Conservation (phyloP, 805 yeast genomes). For the Starmerella apicola region DNA sequence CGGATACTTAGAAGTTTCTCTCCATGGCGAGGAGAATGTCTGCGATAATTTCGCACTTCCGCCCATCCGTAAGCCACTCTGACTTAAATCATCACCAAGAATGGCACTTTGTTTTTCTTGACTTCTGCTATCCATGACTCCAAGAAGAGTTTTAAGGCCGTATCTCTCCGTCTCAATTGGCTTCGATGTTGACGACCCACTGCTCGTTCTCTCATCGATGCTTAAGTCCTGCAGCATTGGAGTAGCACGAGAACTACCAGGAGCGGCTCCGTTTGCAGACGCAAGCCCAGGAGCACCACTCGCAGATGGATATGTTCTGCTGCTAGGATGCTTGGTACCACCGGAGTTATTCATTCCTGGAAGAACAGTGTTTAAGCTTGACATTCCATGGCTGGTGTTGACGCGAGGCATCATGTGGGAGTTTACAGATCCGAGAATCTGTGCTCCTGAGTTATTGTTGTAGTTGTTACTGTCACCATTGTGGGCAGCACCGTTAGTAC, state of each 20-base stretch:
- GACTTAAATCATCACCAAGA: conserved; percentile 60
- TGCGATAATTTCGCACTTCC: conserved; percentile 39
- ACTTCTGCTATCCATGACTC: conserved; percentile 49
- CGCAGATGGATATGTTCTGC: background rate
- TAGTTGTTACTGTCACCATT: background rate
- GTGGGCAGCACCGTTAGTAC: background rate
- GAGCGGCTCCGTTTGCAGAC: too few relatives aligned
- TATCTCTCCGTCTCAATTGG: conserved; percentile 43
- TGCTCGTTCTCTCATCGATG: background rate
- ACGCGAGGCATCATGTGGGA: conserved; percentile 20
- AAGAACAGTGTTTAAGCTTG: conserved; percentile 18
- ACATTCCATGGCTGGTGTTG: conserved; percentile 16
- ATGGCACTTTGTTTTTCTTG: conserved; percentile 54
- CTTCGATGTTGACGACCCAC: background rate
- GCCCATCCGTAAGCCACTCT: conserved; percentile 49
- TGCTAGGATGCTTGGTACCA: background rate
- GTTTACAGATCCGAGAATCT: conserved; percentile 17
- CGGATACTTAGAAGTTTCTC: conserved; percentile 77
- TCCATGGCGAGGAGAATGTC: conserved; percentile 86
- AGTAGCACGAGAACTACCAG: too few relatives aligned
- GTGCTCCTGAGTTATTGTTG: conserved; percentile 7
- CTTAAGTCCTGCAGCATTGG: conserved; percentile 8
- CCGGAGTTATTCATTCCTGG: conserved; percentile 12
- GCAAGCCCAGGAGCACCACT: background rate
- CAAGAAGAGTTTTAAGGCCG: conserved; percentile 54